A percentile compares a stretch with the other conserved stretches of the same genome.
Evolutionary conservation across 768 basidiomycete genomes (phyloP).

Genomic region (Panus rudis): DNA sequence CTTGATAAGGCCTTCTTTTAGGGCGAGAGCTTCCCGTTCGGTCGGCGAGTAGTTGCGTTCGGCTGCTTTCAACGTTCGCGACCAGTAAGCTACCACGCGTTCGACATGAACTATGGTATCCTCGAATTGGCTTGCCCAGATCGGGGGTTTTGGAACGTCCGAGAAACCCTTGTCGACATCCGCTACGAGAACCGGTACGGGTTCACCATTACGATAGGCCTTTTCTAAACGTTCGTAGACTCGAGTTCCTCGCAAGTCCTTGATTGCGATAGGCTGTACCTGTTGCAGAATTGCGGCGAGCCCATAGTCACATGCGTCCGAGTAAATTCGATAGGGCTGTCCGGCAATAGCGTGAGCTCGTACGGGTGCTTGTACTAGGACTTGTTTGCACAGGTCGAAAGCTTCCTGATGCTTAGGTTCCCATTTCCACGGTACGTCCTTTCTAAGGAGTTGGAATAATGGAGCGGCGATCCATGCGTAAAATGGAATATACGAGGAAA

Average conservation of each 20-base stretch:
- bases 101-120: constrained; percentile 17
- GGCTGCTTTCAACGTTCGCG: constrained; percentile 15
- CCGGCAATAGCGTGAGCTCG: constrained; percentile 13
- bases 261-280: constrained; percentile 16
- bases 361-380: constrained; percentile 15
- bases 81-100: constrained; percentile 21
- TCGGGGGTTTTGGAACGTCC: background rate
- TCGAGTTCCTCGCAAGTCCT: constrained; percentile 18
- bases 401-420: constrained; percentile 11
- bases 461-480: constrained; percentile 20
- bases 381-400: constrained; percentile 17
- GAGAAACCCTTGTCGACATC: constrained; percentile 7
- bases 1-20: constrained; percentile 18
- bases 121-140: constrained; percentile 15
- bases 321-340: constrained; percentile 16
- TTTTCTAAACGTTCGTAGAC: constrained; percentile 12
- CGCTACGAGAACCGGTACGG: constrained; percentile 9
- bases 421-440: constrained; percentile 20
- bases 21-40: constrained; percentile 18
- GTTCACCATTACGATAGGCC: constrained; percentile 6
- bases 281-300: constrained; percentile 18
- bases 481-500: constrained; percentile 17
- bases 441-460: constrained; percentile 17
- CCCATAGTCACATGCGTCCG: constrained; percentile 21
- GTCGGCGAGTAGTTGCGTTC: constrained; percentile 20